These are phyloP conservation scores for Geosmithia putterillii DNA, from an alignment of 2,329 filamentous ascomycete species.

Conservation along the genomic window DNA sequence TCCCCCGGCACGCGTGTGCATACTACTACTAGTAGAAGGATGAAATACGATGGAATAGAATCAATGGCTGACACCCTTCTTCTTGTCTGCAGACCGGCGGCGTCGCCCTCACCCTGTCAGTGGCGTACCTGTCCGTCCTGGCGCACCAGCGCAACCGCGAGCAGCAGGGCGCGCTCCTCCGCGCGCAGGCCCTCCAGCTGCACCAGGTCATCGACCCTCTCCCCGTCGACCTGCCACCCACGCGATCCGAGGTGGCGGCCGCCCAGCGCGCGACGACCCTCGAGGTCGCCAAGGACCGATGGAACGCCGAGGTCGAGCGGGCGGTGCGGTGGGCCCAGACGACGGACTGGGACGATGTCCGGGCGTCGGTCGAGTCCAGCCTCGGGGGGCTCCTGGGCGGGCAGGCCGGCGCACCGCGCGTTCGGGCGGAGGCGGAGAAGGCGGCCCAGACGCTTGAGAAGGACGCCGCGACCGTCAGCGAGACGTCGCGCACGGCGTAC, in stretches of 20 bases:
- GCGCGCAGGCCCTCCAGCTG: constrained; percentile 42
- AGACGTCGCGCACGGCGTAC: constrained; percentile 23
- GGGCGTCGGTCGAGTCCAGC: constrained; percentile 42
- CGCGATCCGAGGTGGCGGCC: constrained; percentile 35
- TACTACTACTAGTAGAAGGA: too few species aligned
- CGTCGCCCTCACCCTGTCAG: constrained; percentile 60
- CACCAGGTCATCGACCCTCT: constrained; percentile 37
- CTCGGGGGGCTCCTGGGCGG: constrained; percentile 32
- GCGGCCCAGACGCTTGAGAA: constrained; percentile 18
- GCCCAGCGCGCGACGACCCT: constrained; percentile 42
- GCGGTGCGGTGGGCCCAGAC: constrained; percentile 54
- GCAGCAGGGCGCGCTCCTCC: constrained; percentile 41
- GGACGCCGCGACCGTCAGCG: constrained; percentile 16
- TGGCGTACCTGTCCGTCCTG: constrained; percentile 60
- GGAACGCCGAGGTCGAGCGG: constrained; percentile 63
- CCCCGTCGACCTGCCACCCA: constrained; percentile 30
- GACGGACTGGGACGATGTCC: constrained; percentile 51
- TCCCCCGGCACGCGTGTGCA: too few species aligned
- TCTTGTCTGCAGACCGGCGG: constrained; percentile 49
- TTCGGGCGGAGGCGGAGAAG: constrained; percentile 3
- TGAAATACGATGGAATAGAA: neutral
- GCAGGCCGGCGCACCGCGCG: constrained; percentile 6
- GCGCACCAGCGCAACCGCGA: constrained; percentile 58
- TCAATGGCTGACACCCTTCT: neutral
- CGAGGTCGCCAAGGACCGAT: constrained; percentile 62